These are phyloP conservation scores for Trifolium pratense DNA, from an alignment of 306 rosid species.

Conservation along the genomic window DNA sequence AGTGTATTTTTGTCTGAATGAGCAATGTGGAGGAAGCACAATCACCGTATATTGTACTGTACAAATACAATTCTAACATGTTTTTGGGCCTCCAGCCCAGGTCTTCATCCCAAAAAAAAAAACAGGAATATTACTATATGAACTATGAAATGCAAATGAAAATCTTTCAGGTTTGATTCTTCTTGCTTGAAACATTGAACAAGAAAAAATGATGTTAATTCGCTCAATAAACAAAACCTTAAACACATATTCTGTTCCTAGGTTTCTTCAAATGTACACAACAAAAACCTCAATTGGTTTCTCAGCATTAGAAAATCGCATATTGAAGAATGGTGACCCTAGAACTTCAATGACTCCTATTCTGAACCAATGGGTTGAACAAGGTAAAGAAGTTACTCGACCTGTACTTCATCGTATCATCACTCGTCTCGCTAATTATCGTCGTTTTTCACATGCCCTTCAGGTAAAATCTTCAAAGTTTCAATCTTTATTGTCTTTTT, in stretches of 20 bases:
- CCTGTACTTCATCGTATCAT: slow-evolving; percentile 44
- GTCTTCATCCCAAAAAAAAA: no score
- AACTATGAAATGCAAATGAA: no score
- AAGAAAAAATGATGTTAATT: slow-evolving; percentile 41
- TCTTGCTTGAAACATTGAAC: background rate
- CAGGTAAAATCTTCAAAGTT: slow-evolving; percentile 40
- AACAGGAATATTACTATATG: no score
- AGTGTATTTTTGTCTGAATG: no score
- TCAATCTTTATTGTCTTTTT: background rate
- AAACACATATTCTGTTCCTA: slow-evolving; percentile 21
- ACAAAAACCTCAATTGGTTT: slow-evolving; percentile 34
- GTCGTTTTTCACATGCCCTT: slow-evolving; percentile 72
- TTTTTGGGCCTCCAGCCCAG: no score
- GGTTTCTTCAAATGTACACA: slow-evolving; percentile 30
- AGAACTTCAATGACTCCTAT: slow-evolving; percentile 47
- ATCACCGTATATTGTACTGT: no score
- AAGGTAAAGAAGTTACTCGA: slow-evolving; percentile 49
- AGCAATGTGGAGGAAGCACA: no score
- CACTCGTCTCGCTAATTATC: slow-evolving; percentile 48
- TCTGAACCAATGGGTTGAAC: slow-evolving; percentile 65
- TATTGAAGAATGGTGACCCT: slow-evolving; percentile 50
- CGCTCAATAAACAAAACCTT: slow-evolving; percentile 44
- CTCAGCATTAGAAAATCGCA: slow-evolving; percentile 38
- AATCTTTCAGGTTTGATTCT: background rate
- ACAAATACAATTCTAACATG: no score